Evolutionary conservation across 2,329 filamentous ascomycete genomes (phyloP).

Genomic region (Stachybotrys echinatus): DNA sequence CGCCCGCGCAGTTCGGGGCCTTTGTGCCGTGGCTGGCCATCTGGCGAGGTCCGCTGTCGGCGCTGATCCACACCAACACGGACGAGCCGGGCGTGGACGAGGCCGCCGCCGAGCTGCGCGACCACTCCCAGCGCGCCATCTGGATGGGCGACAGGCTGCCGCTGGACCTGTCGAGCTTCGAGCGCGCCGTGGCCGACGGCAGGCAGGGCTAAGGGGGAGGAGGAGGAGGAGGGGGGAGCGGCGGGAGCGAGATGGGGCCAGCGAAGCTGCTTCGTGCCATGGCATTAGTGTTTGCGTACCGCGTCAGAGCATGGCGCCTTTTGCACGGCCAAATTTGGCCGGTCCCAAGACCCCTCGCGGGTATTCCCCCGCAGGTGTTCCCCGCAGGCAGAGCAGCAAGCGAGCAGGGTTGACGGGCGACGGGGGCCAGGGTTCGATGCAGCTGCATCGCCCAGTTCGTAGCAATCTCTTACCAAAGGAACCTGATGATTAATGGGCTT

Average conservation of each 20-base stretch:
- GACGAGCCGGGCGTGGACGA: slow-evolving; percentile 31
- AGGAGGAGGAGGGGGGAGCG: not conserved
- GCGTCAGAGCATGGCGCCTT: too few species aligned
- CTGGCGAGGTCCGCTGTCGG: slow-evolving; percentile 74
- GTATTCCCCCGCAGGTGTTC: too few species aligned
- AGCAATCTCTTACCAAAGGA: not conserved
- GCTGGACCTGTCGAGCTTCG: slow-evolving; percentile 35
- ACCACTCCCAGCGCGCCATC: slow-evolving; percentile 64
- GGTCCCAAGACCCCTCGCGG: too few species aligned
- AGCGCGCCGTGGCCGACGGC: not conserved
- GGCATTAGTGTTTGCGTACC: too few species aligned
- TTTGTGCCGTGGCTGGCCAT: slow-evolving; percentile 83
- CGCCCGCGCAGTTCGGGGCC: slow-evolving; percentile 81
- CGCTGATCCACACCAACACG: slow-evolving; percentile 78
- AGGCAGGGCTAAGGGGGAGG: not conserved
- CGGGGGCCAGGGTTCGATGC: too few species aligned
- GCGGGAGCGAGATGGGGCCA: too few species aligned
- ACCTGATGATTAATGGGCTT: not conserved
- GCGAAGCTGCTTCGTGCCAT: too few species aligned
- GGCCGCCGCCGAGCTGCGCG: slow-evolving; percentile 33
- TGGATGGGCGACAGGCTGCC: slow-evolving; percentile 68
- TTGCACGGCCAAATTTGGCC: not conserved
- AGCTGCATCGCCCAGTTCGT: not conserved
- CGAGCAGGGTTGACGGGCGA: too few species aligned
- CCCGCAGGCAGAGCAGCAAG: too few species aligned